Evolutionary conservation across 805 yeast genomes (phyloP).

Genomic region (Pichia kluyveri): DNA sequence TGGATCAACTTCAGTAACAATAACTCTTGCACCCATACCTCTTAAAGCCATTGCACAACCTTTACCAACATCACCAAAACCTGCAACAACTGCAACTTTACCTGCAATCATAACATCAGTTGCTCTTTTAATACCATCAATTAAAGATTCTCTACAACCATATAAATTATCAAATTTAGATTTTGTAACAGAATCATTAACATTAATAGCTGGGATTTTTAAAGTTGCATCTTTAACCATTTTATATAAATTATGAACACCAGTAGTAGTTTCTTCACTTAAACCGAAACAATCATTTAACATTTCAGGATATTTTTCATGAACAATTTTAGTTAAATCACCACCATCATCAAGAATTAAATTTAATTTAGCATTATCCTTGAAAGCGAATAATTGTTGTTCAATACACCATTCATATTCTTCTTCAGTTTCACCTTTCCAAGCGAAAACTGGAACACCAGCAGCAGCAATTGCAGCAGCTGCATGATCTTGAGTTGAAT

Average conservation of each 20-base stretch:
- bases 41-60: constrained; percentile 99
- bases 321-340: constrained; percentile 93
- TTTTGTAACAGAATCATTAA: constrained; percentile 97
- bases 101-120: constrained; percentile 99
- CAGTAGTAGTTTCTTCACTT: constrained; percentile 99
- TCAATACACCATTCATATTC: constrained; percentile 99
- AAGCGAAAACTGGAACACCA: constrained; percentile 98
- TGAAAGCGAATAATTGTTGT: constrained; percentile 97
- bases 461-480: constrained; percentile 99
- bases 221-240: constrained; percentile 80
- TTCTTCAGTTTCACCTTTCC: constrained; percentile 99
- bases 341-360: constrained; percentile 99
- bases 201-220: constrained; percentile 99
- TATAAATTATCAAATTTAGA: constrained; percentile 98
- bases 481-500: constrained; percentile 99
- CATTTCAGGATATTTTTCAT: constrained; percentile 97
- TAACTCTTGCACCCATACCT: constrained; percentile 99
- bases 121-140: constrained; percentile 99
- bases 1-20: constrained; percentile 96
- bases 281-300: constrained; percentile 90
- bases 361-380: constrained; percentile 91
- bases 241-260: constrained; percentile 98
- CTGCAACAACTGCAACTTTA: constrained; percentile 97
- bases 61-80: constrained; percentile 99
- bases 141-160: constrained; percentile 98